Percentiles rank a stretch among this genome's conserved stretches.
phyloP scores from a whole-genome alignment of 192 early-diverging fungal genomes.

The Bifiguratus adelaidae region DNA sequence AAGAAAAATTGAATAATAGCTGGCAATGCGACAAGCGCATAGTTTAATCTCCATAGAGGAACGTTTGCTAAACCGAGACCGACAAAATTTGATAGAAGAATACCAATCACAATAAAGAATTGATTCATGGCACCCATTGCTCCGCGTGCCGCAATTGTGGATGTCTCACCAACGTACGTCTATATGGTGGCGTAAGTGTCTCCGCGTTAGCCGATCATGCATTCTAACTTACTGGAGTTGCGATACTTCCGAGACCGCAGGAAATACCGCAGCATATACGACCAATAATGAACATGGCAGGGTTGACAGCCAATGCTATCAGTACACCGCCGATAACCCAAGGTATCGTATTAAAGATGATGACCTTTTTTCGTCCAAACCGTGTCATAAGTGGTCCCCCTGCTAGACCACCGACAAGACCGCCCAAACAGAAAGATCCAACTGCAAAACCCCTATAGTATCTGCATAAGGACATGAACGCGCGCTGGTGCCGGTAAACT shows the following conservation, averaged over 20 bases:
- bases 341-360: conserved; percentile 58
- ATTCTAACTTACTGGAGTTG: conserved; percentile 21
- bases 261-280: conserved; percentile 64
- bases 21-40: conserved; percentile 51
- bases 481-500: not conserved
- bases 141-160: conserved; percentile 59
- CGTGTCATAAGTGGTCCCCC: conserved; percentile 36
- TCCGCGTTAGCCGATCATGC: too few species aligned
- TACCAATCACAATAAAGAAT: conserved; percentile 68
- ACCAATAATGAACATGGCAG: conserved; percentile 58
- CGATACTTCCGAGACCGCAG: conserved; percentile 53
- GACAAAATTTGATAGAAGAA: conserved; percentile 56
- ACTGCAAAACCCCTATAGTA: conserved; percentile 29
- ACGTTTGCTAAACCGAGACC: conserved; percentile 48
- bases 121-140: conserved; percentile 64
- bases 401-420: conserved; percentile 36
- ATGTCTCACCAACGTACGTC: conserved; percentile 76
- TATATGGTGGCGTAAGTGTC: conserved; percentile 21
- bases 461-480: not conserved
- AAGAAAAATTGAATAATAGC: conserved; percentile 43
- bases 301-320: conserved; percentile 44
- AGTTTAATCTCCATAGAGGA: conserved; percentile 62
- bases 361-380: conserved; percentile 37
- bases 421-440: conserved; percentile 39
- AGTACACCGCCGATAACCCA: conserved; percentile 57